Conservation (phyloP, 108 stramenopile genomes). For the Cylindrotheca closterium region DNA sequence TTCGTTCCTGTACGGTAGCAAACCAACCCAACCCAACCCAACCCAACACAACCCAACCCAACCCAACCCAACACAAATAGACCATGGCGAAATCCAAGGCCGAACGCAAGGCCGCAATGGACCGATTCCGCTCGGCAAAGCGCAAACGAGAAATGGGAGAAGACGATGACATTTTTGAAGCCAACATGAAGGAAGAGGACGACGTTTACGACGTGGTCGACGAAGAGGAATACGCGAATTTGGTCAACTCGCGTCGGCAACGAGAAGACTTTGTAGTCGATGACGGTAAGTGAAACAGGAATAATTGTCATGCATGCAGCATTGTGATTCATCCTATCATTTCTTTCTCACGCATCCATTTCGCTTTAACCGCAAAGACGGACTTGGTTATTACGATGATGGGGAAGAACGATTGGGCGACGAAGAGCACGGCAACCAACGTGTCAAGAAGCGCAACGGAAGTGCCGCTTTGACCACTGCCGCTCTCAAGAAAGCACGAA, state of each 20-base stretch:
- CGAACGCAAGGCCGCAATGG: slow-evolving; percentile 28
- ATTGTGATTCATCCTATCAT: background rate
- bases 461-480: slow-evolving; percentile 58
- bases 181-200: slow-evolving; percentile 53
- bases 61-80: too few species aligned
- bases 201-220: slow-evolving; percentile 89
- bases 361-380: slow-evolving; percentile 57
- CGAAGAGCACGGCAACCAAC: slow-evolving; percentile 35
- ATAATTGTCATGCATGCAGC: background rate
- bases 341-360: slow-evolving; percentile 1
- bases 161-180: slow-evolving; percentile 21
- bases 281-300: slow-evolving; percentile 65
- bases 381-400: slow-evolving; percentile 96
- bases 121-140: slow-evolving; percentile 18
- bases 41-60: too few species aligned
- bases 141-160: slow-evolving; percentile 14
- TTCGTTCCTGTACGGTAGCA: too few species aligned
- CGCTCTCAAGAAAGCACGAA: slow-evolving; percentile 71
- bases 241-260: slow-evolving; percentile 84
- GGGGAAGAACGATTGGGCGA: slow-evolving; percentile 92
- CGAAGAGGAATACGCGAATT: slow-evolving; percentile 83
- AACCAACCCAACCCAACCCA: too few species aligned
- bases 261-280: slow-evolving; percentile 99
- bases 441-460: slow-evolving; percentile 25
- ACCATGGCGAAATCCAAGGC: slow-evolving; percentile 27